Evolutionary conservation across 2,329 filamentous ascomycete genomes (phyloP).

Genomic region (Diaporthe batatas): DNA sequence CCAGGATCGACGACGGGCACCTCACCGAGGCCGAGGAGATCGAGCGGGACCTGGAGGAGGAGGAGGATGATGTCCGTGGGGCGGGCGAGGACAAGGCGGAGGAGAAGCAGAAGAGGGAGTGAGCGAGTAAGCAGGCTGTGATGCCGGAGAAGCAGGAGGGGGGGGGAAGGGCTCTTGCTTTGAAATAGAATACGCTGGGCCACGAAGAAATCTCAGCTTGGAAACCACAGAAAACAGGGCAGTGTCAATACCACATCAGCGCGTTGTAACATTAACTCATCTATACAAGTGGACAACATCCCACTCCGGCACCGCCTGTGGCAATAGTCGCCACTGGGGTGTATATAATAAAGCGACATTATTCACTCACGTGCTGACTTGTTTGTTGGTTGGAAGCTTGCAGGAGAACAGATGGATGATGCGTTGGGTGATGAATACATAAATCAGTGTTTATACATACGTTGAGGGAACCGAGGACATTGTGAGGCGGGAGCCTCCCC

Average conservation of each 20-base stretch:
- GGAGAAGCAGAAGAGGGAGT: constrained; percentile 26
- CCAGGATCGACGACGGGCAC: constrained; percentile 51
- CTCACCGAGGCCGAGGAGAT: constrained; percentile 67
- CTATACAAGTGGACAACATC: constrained; percentile 25
- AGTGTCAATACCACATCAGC: constrained; percentile 22
- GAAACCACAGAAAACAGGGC: background rate
- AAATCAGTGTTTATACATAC: too few species aligned
- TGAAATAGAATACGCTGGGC: constrained; percentile 11
- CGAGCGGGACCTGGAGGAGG: constrained; percentile 61
- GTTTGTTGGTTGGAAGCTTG: too few species aligned
- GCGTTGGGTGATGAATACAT: too few species aligned
- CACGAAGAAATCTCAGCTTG: constrained; percentile 1
- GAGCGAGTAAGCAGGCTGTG: too few species aligned
- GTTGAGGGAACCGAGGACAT: too few species aligned
- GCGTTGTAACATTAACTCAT: constrained; percentile 15
- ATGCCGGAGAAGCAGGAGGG: too few species aligned
- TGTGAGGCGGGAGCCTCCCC: too few species aligned
- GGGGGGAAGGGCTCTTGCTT: background rate
- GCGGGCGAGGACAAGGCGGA: constrained; percentile 41
- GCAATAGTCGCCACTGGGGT: background rate
- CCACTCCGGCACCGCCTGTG: constrained; percentile 16
- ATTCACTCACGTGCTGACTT: background rate
- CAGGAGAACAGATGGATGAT: too few species aligned
- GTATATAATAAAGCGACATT: constrained; percentile 17
- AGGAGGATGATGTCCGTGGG: constrained; percentile 52